Percentiles rank a stretch among this genome's conserved stretches.
Evolutionary conservation across 1,284 basidiomycete species (phyloP).

Genomic region (Apiotrichum laibachii): DNA sequence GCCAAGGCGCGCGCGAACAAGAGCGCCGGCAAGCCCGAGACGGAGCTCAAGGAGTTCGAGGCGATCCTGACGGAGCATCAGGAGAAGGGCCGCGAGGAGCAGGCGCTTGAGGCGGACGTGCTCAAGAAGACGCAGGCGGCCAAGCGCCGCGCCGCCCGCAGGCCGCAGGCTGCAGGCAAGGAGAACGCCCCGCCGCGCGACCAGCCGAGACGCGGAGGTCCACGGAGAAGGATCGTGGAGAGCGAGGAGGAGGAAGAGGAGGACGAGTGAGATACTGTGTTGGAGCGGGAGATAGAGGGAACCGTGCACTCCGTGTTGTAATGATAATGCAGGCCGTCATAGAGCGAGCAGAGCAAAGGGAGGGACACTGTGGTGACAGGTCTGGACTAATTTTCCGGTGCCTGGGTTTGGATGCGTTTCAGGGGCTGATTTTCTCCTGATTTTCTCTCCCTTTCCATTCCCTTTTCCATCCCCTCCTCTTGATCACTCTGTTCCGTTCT

Average conservation of each 20-base stretch:
- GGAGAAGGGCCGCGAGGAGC: constrained; percentile 83
- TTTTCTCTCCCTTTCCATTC: too few species aligned
- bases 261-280: constrained; percentile 12
- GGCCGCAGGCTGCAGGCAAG: constrained; percentile 8
- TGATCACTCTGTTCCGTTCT: too few species aligned
- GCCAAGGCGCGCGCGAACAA: constrained; percentile 74
- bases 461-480: too few species aligned
- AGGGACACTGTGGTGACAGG: too few species aligned
- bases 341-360: too few species aligned
- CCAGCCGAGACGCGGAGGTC: constrained; percentile 5
- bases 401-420: too few species aligned
- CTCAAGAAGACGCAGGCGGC: constrained; percentile 75
- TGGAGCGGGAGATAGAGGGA: too few species aligned
- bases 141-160: constrained; percentile 58
- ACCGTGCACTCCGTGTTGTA: too few species aligned
- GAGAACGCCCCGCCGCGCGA: constrained; percentile 5
- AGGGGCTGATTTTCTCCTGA: too few species aligned
- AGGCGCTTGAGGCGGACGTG: constrained; percentile 79
- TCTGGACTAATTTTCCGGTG: too few species aligned
- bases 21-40: constrained; percentile 81
- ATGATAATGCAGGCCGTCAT: too few species aligned
- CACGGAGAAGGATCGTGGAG: constrained; percentile 16
- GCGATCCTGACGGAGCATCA: constrained; percentile 78
- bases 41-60: constrained; percentile 86
- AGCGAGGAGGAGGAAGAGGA: constrained; percentile 19